A percentile compares a stretch with the other conserved stretches of the same genome.
These are phyloP conservation scores for Russula griseocarnosa DNA, from an alignment of 768 basidiomycete species.

Conservation along the genomic window DNA sequence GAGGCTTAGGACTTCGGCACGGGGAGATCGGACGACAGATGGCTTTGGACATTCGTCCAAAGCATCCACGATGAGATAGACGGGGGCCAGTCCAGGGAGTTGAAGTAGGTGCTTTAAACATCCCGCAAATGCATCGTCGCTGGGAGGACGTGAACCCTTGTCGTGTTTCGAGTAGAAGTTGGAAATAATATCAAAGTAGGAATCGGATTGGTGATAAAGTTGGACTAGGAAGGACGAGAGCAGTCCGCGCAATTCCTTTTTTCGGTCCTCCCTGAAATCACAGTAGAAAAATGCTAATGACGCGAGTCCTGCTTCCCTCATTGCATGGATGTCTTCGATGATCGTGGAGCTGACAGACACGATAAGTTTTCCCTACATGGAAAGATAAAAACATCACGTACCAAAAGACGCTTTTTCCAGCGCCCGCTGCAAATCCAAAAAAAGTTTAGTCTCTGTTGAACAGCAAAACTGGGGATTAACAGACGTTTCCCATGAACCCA, in stretches of 20 bases:
- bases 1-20: background rate
- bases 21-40: background rate
- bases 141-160: background rate
- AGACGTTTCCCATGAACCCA: too few species aligned
- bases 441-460: too few species aligned
- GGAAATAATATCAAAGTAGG: background rate
- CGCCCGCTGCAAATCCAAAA: too few species aligned
- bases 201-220: background rate
- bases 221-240: background rate
- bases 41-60: background rate
- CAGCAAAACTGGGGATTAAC: too few species aligned
- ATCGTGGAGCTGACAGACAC: background rate
- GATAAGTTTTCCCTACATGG: background rate
- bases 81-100: background rate
- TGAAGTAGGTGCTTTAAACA: background rate
- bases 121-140: background rate
- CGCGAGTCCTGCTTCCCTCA: background rate
- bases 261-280: background rate
- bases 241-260: background rate
- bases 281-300: background rate
- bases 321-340: background rate
- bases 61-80: background rate
- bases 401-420: too few species aligned
- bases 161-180: background rate
- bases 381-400: background rate